These are phyloP conservation scores for Pseudogymnoascus sp. DNA, from an alignment of 2,329 filamentous ascomycete species.

Conservation along the genomic window DNA sequence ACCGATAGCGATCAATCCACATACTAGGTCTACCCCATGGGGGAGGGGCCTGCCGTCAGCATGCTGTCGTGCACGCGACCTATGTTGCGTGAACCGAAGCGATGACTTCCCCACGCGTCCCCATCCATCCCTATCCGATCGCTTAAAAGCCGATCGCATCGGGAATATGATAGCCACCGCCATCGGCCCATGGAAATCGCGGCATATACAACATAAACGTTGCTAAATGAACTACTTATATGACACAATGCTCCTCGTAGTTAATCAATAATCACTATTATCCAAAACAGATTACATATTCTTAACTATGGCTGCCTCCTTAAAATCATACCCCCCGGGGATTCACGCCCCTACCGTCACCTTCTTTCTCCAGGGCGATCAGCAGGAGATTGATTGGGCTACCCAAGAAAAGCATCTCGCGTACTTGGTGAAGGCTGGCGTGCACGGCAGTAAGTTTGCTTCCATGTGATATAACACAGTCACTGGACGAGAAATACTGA, in stretches of 20 bases:
- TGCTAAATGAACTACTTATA: neutral
- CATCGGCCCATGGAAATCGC: neutral
- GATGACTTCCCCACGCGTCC: neutral
- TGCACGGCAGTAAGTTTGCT: constrained; percentile 6
- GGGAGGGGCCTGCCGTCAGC: neutral
- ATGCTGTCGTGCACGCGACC: neutral
- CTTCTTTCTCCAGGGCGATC: constrained; percentile 69
- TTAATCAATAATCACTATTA: neutral
- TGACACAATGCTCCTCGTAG: neutral
- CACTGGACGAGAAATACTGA: constrained; percentile 16
- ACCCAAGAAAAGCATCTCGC: constrained; percentile 70
- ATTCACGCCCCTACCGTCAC: constrained; percentile 83
- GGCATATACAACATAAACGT: neutral
- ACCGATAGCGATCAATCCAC: neutral
- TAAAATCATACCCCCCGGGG: constrained; percentile 56
- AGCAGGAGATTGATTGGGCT: constrained; percentile 68
- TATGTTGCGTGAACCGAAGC: neutral
- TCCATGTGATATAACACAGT: neutral
- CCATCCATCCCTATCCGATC: neutral
- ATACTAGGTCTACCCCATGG: neutral
- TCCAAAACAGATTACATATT: neutral
- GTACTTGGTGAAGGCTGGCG: constrained; percentile 63
- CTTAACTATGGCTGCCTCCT: constrained; percentile 25
- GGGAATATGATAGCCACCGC: neutral
- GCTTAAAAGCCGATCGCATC: constrained; percentile 8